Conservation (phyloP, 1,284 basidiomycete genomes). For the Lentinula novae-zelandiae region DNA sequence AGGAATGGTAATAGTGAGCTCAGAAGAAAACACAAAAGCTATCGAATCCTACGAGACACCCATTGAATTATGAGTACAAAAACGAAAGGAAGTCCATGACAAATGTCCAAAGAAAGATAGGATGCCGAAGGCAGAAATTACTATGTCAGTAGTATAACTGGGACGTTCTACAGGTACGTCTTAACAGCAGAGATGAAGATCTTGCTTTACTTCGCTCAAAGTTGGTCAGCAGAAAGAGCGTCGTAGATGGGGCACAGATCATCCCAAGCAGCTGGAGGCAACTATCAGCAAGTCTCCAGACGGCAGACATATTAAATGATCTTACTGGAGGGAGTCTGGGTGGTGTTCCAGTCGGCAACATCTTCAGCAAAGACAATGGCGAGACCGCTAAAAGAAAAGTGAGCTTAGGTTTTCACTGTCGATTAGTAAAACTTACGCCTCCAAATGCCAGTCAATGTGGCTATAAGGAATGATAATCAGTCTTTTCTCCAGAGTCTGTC, state of each 20-base stretch:
- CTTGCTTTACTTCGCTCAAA: background rate
- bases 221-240: background rate
- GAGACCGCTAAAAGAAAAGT: constrained; percentile 6
- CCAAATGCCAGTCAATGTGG: constrained; percentile 25
- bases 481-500: background rate
- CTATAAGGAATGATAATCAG: background rate
- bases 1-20: too few species aligned
- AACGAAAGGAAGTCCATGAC: background rate
- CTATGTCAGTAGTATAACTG: background rate
- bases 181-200: too few species aligned
- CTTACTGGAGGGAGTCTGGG: background rate
- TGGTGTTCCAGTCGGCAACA: background rate
- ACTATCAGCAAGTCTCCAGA: background rate
- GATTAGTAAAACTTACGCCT: constrained; percentile 9
- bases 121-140: background rate
- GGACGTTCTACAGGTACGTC: background rate
- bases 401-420: background rate
- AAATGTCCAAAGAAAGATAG: background rate
- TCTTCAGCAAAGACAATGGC: constrained; percentile 14
- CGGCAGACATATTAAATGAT: background rate
- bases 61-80: background rate
- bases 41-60: background rate
- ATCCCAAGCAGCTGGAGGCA: background rate
- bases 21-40: background rate
- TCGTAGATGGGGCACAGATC: constrained; percentile 5